A percentile compares a stretch with the other conserved stretches of the same genome.
These are phyloP conservation scores for Irpex rosettiformis DNA, from an alignment of 1,284 basidiomycete species.

Conservation along the genomic window DNA sequence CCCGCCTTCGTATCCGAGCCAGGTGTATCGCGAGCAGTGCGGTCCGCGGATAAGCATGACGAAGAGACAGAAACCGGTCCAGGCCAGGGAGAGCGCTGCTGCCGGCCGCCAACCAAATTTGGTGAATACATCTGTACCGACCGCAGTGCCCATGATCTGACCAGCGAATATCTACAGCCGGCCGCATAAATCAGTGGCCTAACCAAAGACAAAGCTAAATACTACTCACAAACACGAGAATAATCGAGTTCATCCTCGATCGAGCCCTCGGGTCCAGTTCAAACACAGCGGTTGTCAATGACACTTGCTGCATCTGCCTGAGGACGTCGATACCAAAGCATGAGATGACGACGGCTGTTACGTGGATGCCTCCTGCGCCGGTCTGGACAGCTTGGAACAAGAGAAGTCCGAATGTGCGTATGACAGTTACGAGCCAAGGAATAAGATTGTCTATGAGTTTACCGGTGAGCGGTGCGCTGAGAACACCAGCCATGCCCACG, in stretches of 20 bases:
- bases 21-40: conserved; percentile 12
- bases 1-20: conserved; percentile 17
- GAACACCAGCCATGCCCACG: conserved; percentile 44
- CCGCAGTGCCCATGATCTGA: conserved; percentile 50
- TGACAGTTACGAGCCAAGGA: conserved; percentile 45
- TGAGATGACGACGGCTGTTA: conserved; percentile 42
- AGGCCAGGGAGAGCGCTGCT: conserved; percentile 12
- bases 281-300: conserved; percentile 39
- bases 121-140: conserved; percentile 47
- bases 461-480: conserved; percentile 46
- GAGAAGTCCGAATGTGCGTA: conserved; percentile 32
- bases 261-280: conserved; percentile 34
- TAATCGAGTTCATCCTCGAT: conserved; percentile 48
- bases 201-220: background rate
- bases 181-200: background rate
- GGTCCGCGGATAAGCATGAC: conserved; percentile 13
- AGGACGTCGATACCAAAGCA: conserved; percentile 46
- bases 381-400: conserved; percentile 37
- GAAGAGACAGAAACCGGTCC: conserved; percentile 11
- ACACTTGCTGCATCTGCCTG: conserved; percentile 42
- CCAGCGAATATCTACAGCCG: conserved; percentile 35
- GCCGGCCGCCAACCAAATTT: conserved; percentile 13
- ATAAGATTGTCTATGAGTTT: conserved; percentile 46
- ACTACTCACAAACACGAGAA: conserved; percentile 38
- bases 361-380: conserved; percentile 40